Evolutionary conservation across 495 filamentous ascomycete genomes (phyloP).

Genomic region (Trichoderma reesei): DNA sequence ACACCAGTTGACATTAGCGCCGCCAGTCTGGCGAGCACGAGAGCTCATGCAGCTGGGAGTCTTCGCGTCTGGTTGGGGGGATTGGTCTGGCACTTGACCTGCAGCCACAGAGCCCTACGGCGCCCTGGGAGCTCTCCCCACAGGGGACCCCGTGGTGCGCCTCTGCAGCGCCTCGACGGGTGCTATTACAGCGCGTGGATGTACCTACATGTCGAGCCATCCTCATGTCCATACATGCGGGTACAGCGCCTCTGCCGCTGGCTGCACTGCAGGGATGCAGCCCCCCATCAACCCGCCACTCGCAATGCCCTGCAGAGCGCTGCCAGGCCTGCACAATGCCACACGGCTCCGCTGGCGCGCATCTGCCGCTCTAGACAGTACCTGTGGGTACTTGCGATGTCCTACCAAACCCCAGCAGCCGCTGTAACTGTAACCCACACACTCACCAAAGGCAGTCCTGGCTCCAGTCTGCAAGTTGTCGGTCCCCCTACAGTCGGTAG

Average conservation of each 20-base stretch:
- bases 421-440: neutral
- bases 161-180: too few species aligned
- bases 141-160: neutral
- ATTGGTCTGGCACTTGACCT: too few species aligned
- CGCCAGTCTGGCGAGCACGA: neutral
- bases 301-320: too few species aligned
- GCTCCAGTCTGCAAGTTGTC: too few species aligned
- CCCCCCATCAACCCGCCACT: neutral
- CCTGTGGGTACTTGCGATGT: neutral
- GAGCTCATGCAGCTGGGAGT: conserved; percentile 3
- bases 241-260: neutral
- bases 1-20: neutral
- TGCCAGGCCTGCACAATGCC: neutral
- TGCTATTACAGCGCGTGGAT: too few species aligned
- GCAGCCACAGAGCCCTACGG: neutral
- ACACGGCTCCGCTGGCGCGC: neutral
- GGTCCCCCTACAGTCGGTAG: too few species aligned
- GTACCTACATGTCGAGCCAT: neutral
- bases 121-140: neutral
- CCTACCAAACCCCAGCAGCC: neutral
- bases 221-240: too few species aligned
- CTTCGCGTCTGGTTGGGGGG: neutral
- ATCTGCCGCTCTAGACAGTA: neutral
- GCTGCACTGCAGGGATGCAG: neutral
- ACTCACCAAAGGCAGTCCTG: too few species aligned